phyloP scores from a whole-genome alignment of 2,329 filamentous ascomycete species.

The Knufia petricola region DNA sequence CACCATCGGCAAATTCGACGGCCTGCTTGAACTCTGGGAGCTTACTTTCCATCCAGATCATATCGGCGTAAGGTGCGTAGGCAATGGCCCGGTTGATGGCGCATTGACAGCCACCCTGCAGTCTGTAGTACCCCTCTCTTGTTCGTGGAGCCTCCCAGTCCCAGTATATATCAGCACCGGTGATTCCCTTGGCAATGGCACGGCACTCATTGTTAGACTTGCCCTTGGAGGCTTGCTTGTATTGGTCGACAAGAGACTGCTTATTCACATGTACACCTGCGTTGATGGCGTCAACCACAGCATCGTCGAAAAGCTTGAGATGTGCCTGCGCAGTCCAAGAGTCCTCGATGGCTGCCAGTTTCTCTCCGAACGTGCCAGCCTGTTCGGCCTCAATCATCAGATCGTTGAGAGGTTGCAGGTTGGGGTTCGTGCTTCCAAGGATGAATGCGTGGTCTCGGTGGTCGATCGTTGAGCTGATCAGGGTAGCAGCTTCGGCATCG shows the following conservation, averaged over 20 bases:
- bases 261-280: slow-evolving; percentile 59
- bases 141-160: slow-evolving; percentile 94
- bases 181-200: slow-evolving; percentile 64
- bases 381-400: slow-evolving; percentile 81
- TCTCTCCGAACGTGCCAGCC: slow-evolving; percentile 65
- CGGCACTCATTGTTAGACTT: slow-evolving; percentile 79
- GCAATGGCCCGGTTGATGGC: slow-evolving; percentile 83
- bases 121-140: slow-evolving; percentile 88
- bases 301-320: slow-evolving; percentile 83
- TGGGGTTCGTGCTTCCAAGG: slow-evolving; percentile 76
- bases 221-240: slow-evolving; percentile 59
- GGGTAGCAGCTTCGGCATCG: slow-evolving; percentile 92
- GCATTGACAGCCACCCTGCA: slow-evolving; percentile 83
- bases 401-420: slow-evolving; percentile 74
- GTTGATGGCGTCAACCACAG: slow-evolving; percentile 73
- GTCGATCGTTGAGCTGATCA: slow-evolving; percentile 95
- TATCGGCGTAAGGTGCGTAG: slow-evolving; percentile 85
- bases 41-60: slow-evolving; percentile 99
- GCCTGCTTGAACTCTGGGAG: slow-evolving; percentile 86
- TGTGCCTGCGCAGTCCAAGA: slow-evolving; percentile 69
- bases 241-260: slow-evolving; percentile 55
- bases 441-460: slow-evolving; percentile 92
- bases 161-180: slow-evolving; percentile 76
- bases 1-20: slow-evolving; percentile 82
- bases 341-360: slow-evolving; percentile 88